Conservation (phyloP, 768 basidiomycete genomes). For the Amanita rubescens region DNA sequence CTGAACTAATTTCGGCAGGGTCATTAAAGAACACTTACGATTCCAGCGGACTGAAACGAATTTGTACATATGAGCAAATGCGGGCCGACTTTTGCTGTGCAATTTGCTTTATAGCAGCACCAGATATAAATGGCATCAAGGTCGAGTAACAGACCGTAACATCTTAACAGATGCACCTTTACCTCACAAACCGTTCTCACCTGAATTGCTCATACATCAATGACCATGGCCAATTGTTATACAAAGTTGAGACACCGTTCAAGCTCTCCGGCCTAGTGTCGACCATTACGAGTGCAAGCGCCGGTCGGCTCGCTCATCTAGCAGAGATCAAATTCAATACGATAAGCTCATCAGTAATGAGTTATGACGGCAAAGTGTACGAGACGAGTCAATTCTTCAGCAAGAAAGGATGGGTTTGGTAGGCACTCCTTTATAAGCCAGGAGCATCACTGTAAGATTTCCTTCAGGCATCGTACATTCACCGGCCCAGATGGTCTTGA, state of each 20-base stretch:
- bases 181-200: slow-evolving; percentile 15
- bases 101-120: too few relatives aligned
- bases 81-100: too few relatives aligned
- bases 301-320: slow-evolving; percentile 7
- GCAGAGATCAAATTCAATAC: slow-evolving; percentile 13
- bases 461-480: slow-evolving; percentile 25
- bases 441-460: background rate
- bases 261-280: slow-evolving; percentile 3
- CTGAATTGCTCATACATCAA: slow-evolving; percentile 15
- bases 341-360: slow-evolving; percentile 5
- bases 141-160: too few relatives aligned
- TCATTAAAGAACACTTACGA: too few relatives aligned
- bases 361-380: background rate
- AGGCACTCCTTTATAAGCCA: background rate
- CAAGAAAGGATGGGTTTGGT: slow-evolving; percentile 15
- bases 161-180: slow-evolving; percentile 15
- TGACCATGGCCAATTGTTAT: slow-evolving; percentile 14
- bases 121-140: too few relatives aligned
- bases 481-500: slow-evolving; percentile 23
- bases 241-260: slow-evolving; percentile 13
- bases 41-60: too few relatives aligned
- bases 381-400: slow-evolving; percentile 11
- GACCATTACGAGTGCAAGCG: slow-evolving; percentile 10
- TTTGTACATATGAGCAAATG: too few relatives aligned
- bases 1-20: too few relatives aligned